phyloP scores from a whole-genome alignment of 768 basidiomycete species.

The Termitomyces sp. region DNA sequence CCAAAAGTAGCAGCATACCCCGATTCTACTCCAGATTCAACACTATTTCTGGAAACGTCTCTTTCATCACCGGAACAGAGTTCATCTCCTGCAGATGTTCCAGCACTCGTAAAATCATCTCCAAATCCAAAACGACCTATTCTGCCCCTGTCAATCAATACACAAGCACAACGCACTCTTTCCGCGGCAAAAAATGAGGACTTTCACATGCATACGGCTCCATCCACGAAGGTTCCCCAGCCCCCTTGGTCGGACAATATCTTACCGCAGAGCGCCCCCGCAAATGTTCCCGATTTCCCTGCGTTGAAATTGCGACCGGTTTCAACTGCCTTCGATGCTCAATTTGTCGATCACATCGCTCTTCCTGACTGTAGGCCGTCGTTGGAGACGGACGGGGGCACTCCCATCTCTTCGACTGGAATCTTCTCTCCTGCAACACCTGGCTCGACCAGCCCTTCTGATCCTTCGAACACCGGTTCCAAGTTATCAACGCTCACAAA shows the following conservation, averaged over 20 bases:
- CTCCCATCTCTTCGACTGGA: constrained; percentile 45
- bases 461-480: constrained; percentile 23
- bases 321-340: constrained; percentile 68
- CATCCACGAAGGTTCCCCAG: constrained; percentile 3
- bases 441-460: constrained; percentile 12
- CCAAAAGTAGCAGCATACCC: constrained; percentile 28
- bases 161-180: constrained; percentile 20
- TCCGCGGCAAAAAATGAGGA: constrained; percentile 17
- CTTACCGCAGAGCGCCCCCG: constrained; percentile 58
- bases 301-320: constrained; percentile 67
- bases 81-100: constrained; percentile 2
- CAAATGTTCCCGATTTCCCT: constrained; percentile 56
- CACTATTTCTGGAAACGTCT: constrained; percentile 22
- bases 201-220: constrained; percentile 19
- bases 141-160: constrained; percentile 38
- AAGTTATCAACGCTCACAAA: constrained; percentile 14
- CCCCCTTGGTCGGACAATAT: constrained; percentile 21
- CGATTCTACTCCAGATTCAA: constrained; percentile 36
- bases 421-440: constrained; percentile 35
- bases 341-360: constrained; percentile 51
- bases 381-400: constrained; percentile 37
- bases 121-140: constrained; percentile 29
- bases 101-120: constrained; percentile 2
- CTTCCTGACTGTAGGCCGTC: constrained; percentile 26
- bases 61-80: constrained; percentile 10